Evolutionary conservation across 2,329 filamentous ascomycete species (phyloP).

Genomic region (Boeremia exigua): DNA sequence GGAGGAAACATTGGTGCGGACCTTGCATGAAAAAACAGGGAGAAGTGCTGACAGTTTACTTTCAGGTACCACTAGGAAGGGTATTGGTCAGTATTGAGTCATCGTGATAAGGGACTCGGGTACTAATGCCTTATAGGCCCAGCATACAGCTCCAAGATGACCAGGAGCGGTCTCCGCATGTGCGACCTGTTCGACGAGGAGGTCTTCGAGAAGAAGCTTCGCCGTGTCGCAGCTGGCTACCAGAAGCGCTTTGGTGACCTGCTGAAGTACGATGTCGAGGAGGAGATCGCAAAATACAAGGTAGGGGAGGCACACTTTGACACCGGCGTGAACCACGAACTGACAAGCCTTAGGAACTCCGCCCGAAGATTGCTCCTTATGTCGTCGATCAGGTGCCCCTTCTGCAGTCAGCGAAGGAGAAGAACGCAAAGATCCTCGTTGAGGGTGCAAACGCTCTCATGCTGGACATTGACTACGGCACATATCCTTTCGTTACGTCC

Average conservation of each 20-base stretch:
- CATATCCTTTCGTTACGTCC: constrained; percentile 67
- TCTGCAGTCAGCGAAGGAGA: constrained; percentile 66
- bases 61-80: constrained; percentile 59
- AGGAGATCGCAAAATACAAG: constrained; percentile 69
- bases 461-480: constrained; percentile 65
- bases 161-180: constrained; percentile 70
- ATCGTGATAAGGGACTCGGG: neutral
- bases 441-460: constrained; percentile 74
- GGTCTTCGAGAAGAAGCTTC: constrained; percentile 70
- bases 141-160: constrained; percentile 68
- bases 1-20: constrained; percentile 51
- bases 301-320: constrained; percentile 34
- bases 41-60: constrained; percentile 35
- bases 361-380: constrained; percentile 63
- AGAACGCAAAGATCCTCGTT: constrained; percentile 66
- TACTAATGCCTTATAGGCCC: constrained; percentile 47
- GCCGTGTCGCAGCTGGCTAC: constrained; percentile 66
- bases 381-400: constrained; percentile 72
- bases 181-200: constrained; percentile 71
- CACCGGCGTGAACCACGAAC: neutral
- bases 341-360: constrained; percentile 53
- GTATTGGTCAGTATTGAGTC: constrained; percentile 49
- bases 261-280: constrained; percentile 71
- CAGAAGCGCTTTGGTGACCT: constrained; percentile 73
- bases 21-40: constrained; percentile 15